Evolutionary conservation across 192 early-diverging fungal genomes (phyloP).

Genomic region (Backusella morwellensis): DNA sequence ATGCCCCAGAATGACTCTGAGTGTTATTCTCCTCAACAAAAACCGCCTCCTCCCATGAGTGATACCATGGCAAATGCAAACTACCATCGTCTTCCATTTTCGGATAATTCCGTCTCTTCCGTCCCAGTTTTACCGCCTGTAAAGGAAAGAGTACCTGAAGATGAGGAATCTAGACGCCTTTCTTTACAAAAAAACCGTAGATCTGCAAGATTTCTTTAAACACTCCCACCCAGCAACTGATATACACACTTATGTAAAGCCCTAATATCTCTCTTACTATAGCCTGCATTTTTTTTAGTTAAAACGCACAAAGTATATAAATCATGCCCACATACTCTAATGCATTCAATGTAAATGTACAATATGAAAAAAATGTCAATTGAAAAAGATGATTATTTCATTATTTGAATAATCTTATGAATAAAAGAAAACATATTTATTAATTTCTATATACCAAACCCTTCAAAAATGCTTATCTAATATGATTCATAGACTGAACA

Average conservation of each 20-base stretch:
- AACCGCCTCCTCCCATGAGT: constrained; percentile 2
- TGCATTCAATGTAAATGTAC: too few relatives aligned
- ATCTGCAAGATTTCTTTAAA: neutral
- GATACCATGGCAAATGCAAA: neutral
- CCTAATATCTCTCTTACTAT: neutral
- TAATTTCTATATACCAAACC: too few relatives aligned
- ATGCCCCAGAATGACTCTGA: neutral
- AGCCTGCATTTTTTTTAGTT: too few relatives aligned
- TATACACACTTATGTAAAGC: neutral
- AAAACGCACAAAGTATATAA: too few relatives aligned
- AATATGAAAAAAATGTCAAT: too few relatives aligned
- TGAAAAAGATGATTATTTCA: too few relatives aligned
- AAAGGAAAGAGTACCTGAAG: neutral
- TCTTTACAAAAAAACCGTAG: neutral
- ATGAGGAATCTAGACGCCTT: neutral
- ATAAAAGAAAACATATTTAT: too few relatives aligned
- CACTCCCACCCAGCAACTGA: too few relatives aligned
- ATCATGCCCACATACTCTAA: too few relatives aligned
- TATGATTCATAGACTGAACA: too few relatives aligned
- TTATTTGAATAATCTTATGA: too few relatives aligned
- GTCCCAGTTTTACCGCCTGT: neutral
- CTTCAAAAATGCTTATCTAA: too few relatives aligned
- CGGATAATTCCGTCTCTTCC: neutral
- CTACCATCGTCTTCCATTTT: constrained; percentile 1
- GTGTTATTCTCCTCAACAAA: constrained; percentile 6